Conservation (phyloP, 2,329 filamentous ascomycete species). For the Nothomitra cinnamomea region DNA sequence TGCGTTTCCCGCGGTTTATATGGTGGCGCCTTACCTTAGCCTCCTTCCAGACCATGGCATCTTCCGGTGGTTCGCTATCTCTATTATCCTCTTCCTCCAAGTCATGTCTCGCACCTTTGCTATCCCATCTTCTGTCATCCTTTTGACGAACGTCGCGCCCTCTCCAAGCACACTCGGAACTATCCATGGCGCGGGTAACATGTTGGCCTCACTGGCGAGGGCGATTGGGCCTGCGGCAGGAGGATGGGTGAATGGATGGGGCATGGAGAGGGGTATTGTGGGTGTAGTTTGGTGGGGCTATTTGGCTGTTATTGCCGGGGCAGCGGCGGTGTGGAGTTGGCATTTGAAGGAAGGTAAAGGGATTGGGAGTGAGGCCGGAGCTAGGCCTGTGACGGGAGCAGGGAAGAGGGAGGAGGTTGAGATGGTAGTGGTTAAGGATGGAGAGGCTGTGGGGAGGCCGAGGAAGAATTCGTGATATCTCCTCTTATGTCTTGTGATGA, state of each 20-base stretch:
- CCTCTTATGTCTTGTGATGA: too few species aligned
- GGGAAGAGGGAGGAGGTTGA: too few species aligned
- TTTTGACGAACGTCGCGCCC: constrained; percentile 43
- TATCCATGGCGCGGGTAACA: constrained; percentile 41
- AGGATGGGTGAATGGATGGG: constrained; percentile 36
- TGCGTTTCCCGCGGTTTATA: constrained; percentile 54
- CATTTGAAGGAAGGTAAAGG: constrained; percentile 1
- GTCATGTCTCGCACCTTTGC: constrained; percentile 57
- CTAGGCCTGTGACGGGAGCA: too few species aligned
- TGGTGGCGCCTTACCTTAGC: constrained; percentile 52
- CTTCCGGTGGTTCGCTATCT: constrained; percentile 47
- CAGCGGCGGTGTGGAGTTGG: constrained; percentile 3
- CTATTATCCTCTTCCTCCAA: constrained; percentile 46
- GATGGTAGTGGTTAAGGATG: too few species aligned
- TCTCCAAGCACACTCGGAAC: constrained; percentile 38
- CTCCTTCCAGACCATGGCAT: constrained; percentile 43
- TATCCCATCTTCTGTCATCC: constrained; percentile 38
- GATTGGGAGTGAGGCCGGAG: not conserved
- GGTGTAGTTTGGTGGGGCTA: constrained; percentile 28
- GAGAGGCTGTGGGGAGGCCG: too few species aligned
- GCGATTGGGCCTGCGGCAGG: constrained; percentile 38
- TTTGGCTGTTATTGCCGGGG: constrained; percentile 2
- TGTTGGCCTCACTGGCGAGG: constrained; percentile 33
- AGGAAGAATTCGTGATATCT: too few species aligned
- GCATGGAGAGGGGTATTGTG: constrained; percentile 35